Conservation (phyloP, 140 eudicot genomes). For the Anethum foeniculum region DNA sequence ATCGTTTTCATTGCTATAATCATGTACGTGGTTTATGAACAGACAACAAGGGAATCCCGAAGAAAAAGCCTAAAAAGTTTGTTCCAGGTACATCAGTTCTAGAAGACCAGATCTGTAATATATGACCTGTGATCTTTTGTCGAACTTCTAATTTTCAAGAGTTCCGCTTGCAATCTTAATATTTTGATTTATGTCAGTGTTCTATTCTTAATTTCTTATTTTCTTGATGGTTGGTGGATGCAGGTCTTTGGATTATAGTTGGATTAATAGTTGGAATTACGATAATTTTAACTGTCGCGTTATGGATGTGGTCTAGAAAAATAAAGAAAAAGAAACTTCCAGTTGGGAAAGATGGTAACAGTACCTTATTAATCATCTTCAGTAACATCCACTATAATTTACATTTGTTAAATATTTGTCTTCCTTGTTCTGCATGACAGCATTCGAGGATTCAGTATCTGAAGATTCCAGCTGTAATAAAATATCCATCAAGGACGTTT, state of each 20-base stretch:
- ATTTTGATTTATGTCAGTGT: neutral
- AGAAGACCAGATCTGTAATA: neutral
- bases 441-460: constrained; percentile 15
- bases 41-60: neutral
- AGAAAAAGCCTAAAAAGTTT: neutral
- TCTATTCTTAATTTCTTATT: neutral
- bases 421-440: constrained; percentile 10
- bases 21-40: neutral
- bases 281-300: constrained; percentile 19
- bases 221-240: constrained; percentile 16
- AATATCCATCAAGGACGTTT: constrained; percentile 48
- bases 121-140: neutral
- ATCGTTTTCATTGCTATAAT: neutral
- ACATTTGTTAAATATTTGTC: neutral
- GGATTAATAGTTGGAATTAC: constrained; percentile 35
- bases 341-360: constrained; percentile 12
- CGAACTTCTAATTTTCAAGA: neutral
- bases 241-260: constrained; percentile 48
- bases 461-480: constrained; percentile 28
- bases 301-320: constrained; percentile 33
- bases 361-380: neutral
- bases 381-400: neutral
- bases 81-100: neutral
- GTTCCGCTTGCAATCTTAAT: constrained; percentile 6
- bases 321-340: constrained; percentile 8